Conservation (phyloP, 129 eudicot genomes). For the Flaveria linearis region DNA sequence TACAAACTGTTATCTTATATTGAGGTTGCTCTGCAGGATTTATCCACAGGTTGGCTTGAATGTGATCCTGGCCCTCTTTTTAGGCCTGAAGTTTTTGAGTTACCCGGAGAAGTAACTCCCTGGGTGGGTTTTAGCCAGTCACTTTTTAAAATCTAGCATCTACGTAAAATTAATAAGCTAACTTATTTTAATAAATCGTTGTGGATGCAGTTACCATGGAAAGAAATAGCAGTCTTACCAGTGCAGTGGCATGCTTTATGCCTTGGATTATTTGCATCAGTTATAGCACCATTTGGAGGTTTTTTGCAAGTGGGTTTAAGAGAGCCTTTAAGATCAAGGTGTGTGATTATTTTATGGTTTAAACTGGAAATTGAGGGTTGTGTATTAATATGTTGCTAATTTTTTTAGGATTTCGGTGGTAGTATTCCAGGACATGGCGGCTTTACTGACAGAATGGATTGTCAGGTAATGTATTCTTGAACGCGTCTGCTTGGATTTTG, state of each 20-base stretch:
- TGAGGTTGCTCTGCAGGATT: constrained; percentile 54
- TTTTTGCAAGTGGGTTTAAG: constrained; percentile 84
- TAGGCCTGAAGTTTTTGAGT: constrained; percentile 53
- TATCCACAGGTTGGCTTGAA: constrained; percentile 78
- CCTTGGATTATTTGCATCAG: constrained; percentile 79
- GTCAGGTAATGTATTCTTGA: constrained; percentile 58
- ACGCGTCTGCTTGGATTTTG: neutral
- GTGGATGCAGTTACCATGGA: constrained; percentile 56
- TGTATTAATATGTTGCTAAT: constrained; percentile 1
- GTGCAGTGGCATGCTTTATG: constrained; percentile 85
- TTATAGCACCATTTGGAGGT: constrained; percentile 88
- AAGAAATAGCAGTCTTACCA: constrained; percentile 56
- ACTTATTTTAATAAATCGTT: constrained; percentile 8
- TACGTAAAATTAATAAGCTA: neutral
- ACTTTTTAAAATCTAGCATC: neutral
- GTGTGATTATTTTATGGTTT: constrained; percentile 11
- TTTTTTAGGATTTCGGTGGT: constrained; percentile 72
- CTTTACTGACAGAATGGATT: constrained; percentile 82
- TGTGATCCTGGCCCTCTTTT: constrained; percentile 91
- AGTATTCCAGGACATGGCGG: constrained; percentile 95
- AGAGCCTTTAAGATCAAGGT: constrained; percentile 86
- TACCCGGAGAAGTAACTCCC: constrained; percentile 50
- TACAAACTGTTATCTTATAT: constrained; percentile 17
- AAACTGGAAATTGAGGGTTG: neutral
- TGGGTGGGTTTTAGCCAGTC: constrained; percentile 40